phyloP scores from a whole-genome alignment of 192 early-diverging fungal species.

The Backusella westeae region DNA sequence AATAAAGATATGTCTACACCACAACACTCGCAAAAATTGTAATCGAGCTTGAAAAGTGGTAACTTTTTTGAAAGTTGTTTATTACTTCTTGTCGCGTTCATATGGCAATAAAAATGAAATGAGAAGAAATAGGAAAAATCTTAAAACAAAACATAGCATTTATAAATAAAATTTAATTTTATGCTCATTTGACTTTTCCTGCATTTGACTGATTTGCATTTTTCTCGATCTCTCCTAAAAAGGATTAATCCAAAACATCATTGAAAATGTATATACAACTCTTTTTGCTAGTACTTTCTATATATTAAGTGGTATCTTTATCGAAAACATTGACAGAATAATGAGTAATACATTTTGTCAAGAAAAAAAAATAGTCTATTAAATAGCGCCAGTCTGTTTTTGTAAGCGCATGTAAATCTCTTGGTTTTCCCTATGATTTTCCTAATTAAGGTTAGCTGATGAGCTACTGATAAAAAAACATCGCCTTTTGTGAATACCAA shows the following conservation, averaged over 20 bases:
- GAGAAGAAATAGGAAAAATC: neutral
- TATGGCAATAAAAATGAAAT: neutral
- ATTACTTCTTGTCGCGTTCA: neutral
- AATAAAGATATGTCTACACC: conserved; percentile 10
- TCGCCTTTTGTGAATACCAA: no score
- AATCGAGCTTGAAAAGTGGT: neutral
- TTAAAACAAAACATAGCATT: neutral
- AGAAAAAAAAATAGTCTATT: neutral
- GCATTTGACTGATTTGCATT: neutral
- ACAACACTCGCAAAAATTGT: conserved; percentile 3
- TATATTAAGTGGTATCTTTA: no score
- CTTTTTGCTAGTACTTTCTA: no score
- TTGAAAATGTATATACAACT: no score
- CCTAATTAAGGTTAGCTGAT: no score
- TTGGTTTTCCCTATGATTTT: no score
- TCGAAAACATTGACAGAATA: no score
- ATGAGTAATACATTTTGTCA: neutral
- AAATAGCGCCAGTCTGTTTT: no score
- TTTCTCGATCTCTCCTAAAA: neutral
- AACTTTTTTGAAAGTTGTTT: neutral
- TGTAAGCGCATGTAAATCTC: no score
- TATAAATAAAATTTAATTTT: neutral
- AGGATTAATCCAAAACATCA: neutral
- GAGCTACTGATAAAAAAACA: no score
- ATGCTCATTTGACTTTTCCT: neutral